Evolutionary conservation across 495 filamentous ascomycete genomes (phyloP).

Genomic region (Trichoderma erinaceum): DNA sequence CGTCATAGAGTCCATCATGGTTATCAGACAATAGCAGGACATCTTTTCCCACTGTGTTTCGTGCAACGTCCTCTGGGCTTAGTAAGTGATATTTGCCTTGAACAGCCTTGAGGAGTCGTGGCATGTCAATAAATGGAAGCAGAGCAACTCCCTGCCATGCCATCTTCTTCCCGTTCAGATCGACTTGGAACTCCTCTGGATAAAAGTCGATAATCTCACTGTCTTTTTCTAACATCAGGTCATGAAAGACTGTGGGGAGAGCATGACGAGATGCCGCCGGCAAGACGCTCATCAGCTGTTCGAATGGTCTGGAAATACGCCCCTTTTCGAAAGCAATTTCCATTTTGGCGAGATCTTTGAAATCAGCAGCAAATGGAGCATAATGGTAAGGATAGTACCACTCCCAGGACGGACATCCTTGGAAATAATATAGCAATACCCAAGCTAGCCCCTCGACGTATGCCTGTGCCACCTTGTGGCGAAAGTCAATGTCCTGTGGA

Average conservation of each 20-base stretch:
- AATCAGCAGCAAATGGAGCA: slow-evolving; percentile 94
- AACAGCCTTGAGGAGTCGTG: slow-evolving; percentile 77
- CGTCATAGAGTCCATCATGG: slow-evolving; percentile 70
- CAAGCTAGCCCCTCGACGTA: slow-evolving; percentile 98
- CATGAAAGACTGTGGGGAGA: slow-evolving; percentile 78
- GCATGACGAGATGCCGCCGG: slow-evolving; percentile 88
- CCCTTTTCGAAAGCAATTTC: slow-evolving; percentile 80
- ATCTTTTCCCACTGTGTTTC: slow-evolving; percentile 78
- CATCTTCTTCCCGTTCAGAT: slow-evolving; percentile 97
- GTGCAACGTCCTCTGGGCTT: slow-evolving; percentile 65
- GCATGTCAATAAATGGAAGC: slow-evolving; percentile 94
- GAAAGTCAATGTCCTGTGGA: slow-evolving; percentile 73
- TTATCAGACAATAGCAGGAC: slow-evolving; percentile 76
- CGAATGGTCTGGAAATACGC: slow-evolving; percentile 81
- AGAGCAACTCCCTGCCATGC: slow-evolving; percentile 95
- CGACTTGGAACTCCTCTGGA: slow-evolving; percentile 84
- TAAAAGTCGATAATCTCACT: slow-evolving; percentile 97
- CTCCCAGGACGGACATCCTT: slow-evolving; percentile 95
- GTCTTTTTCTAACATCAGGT: slow-evolving; percentile 77
- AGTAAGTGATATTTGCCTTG: slow-evolving; percentile 73
- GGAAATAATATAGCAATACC: slow-evolving; percentile 97
- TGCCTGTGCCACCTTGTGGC: slow-evolving; percentile 81
- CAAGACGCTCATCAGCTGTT: slow-evolving; percentile 97
- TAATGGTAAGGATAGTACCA: slow-evolving; percentile 99
- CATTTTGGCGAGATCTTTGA: slow-evolving; percentile 75